Evolutionary conservation across 208 protist genomes (phyloP).

Genomic region (Acanthamoeba sp.): DNA sequence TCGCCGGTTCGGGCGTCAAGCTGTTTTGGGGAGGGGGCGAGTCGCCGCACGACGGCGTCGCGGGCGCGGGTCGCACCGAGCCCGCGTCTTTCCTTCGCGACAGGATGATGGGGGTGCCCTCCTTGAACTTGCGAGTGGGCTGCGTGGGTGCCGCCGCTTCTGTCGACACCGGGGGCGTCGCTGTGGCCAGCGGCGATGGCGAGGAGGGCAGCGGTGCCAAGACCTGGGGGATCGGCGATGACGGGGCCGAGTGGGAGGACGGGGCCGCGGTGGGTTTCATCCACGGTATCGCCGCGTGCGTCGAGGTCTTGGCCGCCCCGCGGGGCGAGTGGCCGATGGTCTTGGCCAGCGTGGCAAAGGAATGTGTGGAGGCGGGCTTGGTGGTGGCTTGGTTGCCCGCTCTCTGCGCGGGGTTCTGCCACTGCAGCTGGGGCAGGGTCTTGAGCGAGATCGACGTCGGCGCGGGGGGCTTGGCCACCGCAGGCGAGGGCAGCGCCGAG

Average conservation of each 20-base stretch:
- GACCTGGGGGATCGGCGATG: too few relatives aligned
- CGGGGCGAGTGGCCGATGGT: constrained; percentile 4
- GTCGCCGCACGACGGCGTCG: neutral
- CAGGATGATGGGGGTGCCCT: constrained; percentile 37
- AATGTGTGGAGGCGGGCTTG: neutral
- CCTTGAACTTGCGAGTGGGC: constrained; percentile 31
- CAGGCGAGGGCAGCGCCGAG: neutral
- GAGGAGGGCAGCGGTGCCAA: too few relatives aligned
- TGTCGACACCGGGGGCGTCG: too few relatives aligned
- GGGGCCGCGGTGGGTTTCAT: neutral
- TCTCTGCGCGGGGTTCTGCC: too few relatives aligned
- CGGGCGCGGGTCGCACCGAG: too few relatives aligned
- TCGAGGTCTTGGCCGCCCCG: neutral
- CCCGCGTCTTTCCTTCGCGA: neutral
- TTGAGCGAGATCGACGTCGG: neutral
- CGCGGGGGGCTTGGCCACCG: neutral
- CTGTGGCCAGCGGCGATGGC: neutral
- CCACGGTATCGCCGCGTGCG: neutral
- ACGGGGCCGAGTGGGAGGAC: neutral
- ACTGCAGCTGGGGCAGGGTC: neutral
- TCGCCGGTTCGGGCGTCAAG: neutral
- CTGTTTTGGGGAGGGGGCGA: neutral
- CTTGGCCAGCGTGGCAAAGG: neutral
- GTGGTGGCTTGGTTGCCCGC: neutral
- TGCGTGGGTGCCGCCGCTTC: neutral